Conservation (phyloP, 2,329 filamentous ascomycete species). For the Alternaria viburni region DNA sequence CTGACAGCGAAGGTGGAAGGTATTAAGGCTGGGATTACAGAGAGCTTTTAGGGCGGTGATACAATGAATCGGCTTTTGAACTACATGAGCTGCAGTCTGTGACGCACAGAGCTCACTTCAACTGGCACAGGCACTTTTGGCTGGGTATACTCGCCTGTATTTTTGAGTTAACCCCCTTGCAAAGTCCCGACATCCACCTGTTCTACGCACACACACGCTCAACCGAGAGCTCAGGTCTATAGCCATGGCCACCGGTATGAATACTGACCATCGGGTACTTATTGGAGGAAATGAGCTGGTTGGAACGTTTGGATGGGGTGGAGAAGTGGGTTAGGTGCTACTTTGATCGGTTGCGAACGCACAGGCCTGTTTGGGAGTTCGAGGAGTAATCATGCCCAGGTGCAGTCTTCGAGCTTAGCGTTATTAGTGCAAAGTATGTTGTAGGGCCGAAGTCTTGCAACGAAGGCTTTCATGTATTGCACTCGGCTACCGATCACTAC, state of each 20-base stretch:
- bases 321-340: not conserved
- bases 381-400: not conserved
- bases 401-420: not conserved
- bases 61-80: not conserved
- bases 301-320: not conserved
- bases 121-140: too few species aligned
- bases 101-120: not conserved
- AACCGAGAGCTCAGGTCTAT: not conserved
- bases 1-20: slow-evolving; percentile 47
- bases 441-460: not conserved
- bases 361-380: not conserved
- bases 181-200: not conserved
- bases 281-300: not conserved
- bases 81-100: not conserved
- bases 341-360: not conserved
- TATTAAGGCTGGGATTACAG: slow-evolving; percentile 42
- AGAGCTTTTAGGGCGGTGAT: not conserved
- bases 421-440: not conserved
- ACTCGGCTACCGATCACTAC: not conserved
- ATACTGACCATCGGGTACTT: not conserved
- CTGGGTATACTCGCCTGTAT: too few species aligned
- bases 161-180: too few species aligned
- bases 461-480: not conserved
- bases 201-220: not conserved
- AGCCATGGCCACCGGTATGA: not conserved